Conservation (phyloP, 75 land plant species). For the Larix kaempferi region DNA sequence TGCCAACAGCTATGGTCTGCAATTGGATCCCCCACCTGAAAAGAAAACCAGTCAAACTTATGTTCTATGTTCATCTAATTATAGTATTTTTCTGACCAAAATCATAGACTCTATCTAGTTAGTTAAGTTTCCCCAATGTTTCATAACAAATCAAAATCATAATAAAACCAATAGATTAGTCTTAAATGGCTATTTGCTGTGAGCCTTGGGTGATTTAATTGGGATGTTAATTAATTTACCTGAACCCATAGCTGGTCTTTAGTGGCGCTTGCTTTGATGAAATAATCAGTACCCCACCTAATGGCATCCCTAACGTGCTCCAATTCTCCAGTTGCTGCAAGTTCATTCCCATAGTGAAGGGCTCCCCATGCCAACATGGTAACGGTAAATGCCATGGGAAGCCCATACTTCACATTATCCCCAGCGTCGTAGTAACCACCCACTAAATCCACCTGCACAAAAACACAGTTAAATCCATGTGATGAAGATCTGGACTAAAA, state of each 20-base stretch:
- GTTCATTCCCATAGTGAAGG: slow-evolving; percentile 34
- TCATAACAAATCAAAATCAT: too few relatives aligned
- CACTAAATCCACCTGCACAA: slow-evolving; percentile 30
- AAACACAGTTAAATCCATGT: too few relatives aligned
- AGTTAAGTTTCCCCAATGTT: too few relatives aligned
- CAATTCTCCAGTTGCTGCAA: slow-evolving; percentile 50
- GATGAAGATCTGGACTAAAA: too few relatives aligned
- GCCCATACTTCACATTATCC: slow-evolving; percentile 90
- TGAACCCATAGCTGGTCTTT: slow-evolving; percentile 24
- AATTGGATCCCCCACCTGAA: slow-evolving; percentile 37
- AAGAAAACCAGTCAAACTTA: background rate
- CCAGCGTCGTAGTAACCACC: slow-evolving; percentile 96
- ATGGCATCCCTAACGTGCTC: slow-evolving; percentile 46
- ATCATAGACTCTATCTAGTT: too few relatives aligned
- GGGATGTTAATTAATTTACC: slow-evolving; percentile 26
- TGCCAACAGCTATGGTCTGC: slow-evolving; percentile 52
- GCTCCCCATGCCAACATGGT: slow-evolving; percentile 80
- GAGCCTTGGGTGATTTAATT: too few relatives aligned
- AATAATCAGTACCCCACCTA: slow-evolving; percentile 90
- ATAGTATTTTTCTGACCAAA: background rate
- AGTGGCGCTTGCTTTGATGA: slow-evolving; percentile 53
- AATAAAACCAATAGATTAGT: too few relatives aligned
- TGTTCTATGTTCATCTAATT: background rate
- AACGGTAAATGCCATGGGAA: slow-evolving; percentile 94
- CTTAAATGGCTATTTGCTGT: too few relatives aligned